Conservation (phyloP, 2,329 filamentous ascomycete species). For the Botrytis tulipae region DNA sequence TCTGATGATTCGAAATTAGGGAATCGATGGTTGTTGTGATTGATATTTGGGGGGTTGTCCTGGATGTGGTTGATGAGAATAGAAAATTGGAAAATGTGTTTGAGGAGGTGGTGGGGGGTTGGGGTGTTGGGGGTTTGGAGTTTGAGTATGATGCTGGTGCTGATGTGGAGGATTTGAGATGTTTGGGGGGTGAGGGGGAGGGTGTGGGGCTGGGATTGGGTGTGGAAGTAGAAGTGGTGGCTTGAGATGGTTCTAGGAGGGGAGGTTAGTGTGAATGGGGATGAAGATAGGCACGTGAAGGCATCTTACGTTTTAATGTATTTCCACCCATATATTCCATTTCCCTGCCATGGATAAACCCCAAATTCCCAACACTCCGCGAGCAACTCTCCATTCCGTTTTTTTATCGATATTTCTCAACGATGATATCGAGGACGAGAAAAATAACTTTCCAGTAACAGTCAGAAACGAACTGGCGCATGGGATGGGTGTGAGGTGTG, state of each 20-base stretch:
- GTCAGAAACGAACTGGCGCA: constrained; percentile 10
- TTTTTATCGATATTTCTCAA: not conserved
- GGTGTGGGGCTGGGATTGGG: accelerated
- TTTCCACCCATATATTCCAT: too few relatives aligned
- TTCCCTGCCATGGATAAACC: not conserved
- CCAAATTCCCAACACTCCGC: not conserved
- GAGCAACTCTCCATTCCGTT: not conserved
- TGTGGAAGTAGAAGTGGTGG: not conserved
- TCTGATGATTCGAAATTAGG: not conserved
- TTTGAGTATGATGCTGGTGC: not conserved
- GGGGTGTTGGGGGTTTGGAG: not conserved
- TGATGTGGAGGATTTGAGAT: not conserved
- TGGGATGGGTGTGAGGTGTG: not conserved
- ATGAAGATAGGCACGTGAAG: not conserved
- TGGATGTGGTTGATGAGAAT: not conserved
- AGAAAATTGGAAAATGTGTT: not conserved
- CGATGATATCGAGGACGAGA: not conserved
- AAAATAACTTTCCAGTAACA: constrained; percentile 16
- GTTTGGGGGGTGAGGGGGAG: not conserved
- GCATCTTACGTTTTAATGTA: not conserved
- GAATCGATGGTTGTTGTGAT: not conserved
- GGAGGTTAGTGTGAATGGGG: accelerated
- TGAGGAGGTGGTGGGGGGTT: not conserved
- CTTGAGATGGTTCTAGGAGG: not conserved
- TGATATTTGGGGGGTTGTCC: not conserved